Conservation (phyloP, 805 yeast species). For the Komagataella mondaviorum region DNA sequence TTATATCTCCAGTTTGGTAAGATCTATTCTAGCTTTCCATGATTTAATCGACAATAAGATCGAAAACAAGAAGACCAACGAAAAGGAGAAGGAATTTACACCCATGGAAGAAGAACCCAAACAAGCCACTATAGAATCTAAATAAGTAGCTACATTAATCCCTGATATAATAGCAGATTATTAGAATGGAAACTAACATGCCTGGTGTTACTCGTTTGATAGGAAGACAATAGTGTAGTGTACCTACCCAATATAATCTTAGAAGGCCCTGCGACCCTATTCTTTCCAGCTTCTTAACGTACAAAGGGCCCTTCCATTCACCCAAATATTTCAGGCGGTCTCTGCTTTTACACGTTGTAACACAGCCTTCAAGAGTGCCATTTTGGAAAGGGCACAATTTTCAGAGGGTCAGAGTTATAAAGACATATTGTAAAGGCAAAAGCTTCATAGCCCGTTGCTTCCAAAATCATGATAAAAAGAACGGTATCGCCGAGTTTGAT, state of each 20-base stretch:
- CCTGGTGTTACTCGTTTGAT: background rate
- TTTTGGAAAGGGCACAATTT: background rate
- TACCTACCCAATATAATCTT: background rate
- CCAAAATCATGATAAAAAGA: constrained; percentile 2
- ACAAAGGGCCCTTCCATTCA: background rate
- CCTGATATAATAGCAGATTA: background rate
- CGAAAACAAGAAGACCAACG: constrained; percentile 43
- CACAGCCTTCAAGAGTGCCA: background rate
- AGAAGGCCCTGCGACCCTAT: background rate
- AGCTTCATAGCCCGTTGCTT: background rate
- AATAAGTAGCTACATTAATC: background rate
- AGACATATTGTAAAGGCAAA: background rate
- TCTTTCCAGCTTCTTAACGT: background rate
- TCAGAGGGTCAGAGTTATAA: background rate
- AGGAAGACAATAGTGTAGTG: background rate
- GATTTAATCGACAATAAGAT: constrained; percentile 93
- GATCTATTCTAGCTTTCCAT: constrained; percentile 93
- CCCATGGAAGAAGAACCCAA: background rate
- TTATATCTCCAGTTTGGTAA: constrained; percentile 77
- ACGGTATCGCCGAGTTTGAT: constrained; percentile 2
- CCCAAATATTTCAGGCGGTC: background rate
- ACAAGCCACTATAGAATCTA: constrained; percentile 1
- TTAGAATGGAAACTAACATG: background rate
- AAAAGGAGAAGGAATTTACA: constrained; percentile 2
- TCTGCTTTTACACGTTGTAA: background rate